phyloP scores from a whole-genome alignment of 768 basidiomycete species.

The Myochromella boudieri region DNA sequence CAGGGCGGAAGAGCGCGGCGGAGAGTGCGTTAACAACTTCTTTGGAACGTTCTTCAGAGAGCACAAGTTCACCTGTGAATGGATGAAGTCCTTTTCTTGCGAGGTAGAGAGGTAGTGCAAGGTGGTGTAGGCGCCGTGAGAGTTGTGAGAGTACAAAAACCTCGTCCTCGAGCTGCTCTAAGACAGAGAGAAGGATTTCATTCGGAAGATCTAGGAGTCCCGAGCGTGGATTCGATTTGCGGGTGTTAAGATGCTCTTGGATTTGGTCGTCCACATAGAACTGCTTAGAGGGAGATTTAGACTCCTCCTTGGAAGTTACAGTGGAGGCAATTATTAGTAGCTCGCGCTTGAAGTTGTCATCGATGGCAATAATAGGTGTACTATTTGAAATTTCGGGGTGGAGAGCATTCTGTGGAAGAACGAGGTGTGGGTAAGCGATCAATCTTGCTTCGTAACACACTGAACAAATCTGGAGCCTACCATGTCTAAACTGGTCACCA shows the following conservation, averaged over 20 bases:
- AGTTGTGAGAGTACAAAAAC: slow-evolving; percentile 20
- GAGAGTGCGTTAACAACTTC: slow-evolving; percentile 18
- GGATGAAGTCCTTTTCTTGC: slow-evolving; percentile 19
- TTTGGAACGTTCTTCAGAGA: slow-evolving; percentile 19
- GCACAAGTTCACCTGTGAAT: slow-evolving; percentile 18
- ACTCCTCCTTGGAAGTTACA: background rate
- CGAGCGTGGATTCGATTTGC: background rate
- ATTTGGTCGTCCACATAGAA: no score
- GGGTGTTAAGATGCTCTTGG: no score
- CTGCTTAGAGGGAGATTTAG: no score
- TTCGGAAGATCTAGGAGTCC: slow-evolving; percentile 25
- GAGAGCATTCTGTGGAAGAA: background rate
- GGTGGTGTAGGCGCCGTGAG: slow-evolving; percentile 24
- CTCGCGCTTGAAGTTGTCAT: slow-evolving; percentile 4
- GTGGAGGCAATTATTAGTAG: slow-evolving; percentile 1
- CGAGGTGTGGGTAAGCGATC: no score
- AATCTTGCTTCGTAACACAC: no score
- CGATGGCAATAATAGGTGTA: background rate
- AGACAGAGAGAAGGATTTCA: slow-evolving; percentile 26
- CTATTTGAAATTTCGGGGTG: background rate
- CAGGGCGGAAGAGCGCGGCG: slow-evolving; percentile 19
- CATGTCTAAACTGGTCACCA: no score
- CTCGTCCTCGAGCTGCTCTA: slow-evolving; percentile 20
- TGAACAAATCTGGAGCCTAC: no score
- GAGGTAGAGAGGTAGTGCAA: slow-evolving; percentile 26